These are phyloP conservation scores for Tuber calosporum DNA, from an alignment of 495 filamentous ascomycete species.

Conservation along the genomic window DNA sequence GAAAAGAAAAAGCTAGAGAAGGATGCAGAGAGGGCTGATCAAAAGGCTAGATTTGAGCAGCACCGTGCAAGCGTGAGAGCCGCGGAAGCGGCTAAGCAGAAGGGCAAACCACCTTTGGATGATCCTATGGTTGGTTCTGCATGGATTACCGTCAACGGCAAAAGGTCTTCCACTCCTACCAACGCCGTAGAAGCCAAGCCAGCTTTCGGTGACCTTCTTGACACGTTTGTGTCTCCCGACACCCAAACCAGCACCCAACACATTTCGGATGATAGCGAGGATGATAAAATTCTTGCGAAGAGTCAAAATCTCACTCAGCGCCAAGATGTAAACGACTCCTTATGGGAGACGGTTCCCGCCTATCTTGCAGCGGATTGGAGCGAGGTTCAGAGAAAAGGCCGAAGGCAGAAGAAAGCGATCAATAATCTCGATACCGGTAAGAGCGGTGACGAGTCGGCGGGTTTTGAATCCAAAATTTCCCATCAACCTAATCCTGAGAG, in stretches of 20 bases:
- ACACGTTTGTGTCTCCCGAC: slow-evolving; percentile 45
- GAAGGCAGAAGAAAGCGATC: slow-evolving; percentile 32
- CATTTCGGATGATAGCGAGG: slow-evolving; percentile 35
- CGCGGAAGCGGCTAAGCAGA: slow-evolving; percentile 41
- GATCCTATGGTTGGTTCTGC: slow-evolving; percentile 42
- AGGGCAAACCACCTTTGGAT: slow-evolving; percentile 44
- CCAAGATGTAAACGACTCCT: slow-evolving; percentile 42
- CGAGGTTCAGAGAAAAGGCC: slow-evolving; percentile 39
- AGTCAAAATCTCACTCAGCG: slow-evolving; percentile 39
- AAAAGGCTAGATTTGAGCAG: slow-evolving; percentile 47
- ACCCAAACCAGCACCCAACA: slow-evolving; percentile 7
- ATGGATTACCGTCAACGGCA: slow-evolving; percentile 41
- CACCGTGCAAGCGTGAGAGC: slow-evolving; percentile 48
- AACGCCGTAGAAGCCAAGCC: slow-evolving; percentile 18
- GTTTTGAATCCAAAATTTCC: slow-evolving; percentile 12
- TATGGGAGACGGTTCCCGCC: slow-evolving; percentile 41
- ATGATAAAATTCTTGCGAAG: slow-evolving; percentile 23
- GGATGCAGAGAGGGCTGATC: slow-evolving; percentile 46
- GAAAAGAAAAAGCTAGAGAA: slow-evolving; percentile 47
- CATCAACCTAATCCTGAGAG: slow-evolving; percentile 10
- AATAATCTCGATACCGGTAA: slow-evolving; percentile 25
- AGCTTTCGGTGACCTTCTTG: slow-evolving; percentile 42
- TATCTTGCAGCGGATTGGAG: slow-evolving; percentile 37
- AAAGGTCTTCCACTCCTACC: slow-evolving; percentile 16
- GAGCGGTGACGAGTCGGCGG: slow-evolving; percentile 32